Conservation (phyloP, 805 yeast genomes). For the Osmozyma mogii region DNA sequence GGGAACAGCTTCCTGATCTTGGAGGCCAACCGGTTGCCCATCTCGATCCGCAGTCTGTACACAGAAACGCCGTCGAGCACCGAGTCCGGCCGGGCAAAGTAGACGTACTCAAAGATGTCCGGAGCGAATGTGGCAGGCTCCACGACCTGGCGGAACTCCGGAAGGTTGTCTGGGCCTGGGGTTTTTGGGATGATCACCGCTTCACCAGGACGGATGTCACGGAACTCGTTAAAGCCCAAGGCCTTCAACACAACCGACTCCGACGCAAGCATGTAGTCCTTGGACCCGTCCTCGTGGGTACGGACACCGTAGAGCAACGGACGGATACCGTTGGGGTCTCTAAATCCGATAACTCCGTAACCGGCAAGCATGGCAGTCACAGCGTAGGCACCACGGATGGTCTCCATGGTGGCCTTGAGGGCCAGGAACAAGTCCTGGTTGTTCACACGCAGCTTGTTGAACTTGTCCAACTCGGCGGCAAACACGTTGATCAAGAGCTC, state of each 20-base stretch:
- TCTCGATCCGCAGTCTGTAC: slow-evolving; percentile 81
- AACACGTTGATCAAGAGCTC: slow-evolving; percentile 84
- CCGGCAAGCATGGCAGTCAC: slow-evolving; percentile 95
- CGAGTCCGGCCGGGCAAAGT: slow-evolving; percentile 96
- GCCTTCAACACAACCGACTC: slow-evolving; percentile 94
- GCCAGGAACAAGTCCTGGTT: slow-evolving; percentile 85
- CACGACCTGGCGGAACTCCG: slow-evolving; percentile 83
- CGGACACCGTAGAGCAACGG: slow-evolving; percentile 88
- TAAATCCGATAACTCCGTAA: slow-evolving; percentile 87
- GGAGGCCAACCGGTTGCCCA: slow-evolving; percentile 86
- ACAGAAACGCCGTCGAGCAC: slow-evolving; percentile 96
- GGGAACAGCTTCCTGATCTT: slow-evolving; percentile 45
- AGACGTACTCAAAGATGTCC: slow-evolving; percentile 94
- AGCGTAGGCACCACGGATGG: slow-evolving; percentile 95
- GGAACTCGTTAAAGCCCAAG: slow-evolving; percentile 70
- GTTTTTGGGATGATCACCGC: slow-evolving; percentile 85
- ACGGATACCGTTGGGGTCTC: slow-evolving; percentile 96
- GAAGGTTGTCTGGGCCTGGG: slow-evolving; percentile 37
- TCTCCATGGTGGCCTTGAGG: slow-evolving; percentile 68
- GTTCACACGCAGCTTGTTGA: slow-evolving; percentile 89
- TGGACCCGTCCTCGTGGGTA: slow-evolving; percentile 51
- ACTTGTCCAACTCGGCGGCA: slow-evolving; percentile 85
- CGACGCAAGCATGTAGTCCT: slow-evolving; percentile 90
- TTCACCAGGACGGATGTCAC: slow-evolving; percentile 91
- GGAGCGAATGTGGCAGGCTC: slow-evolving; percentile 78